Percentiles rank a stretch among this genome's conserved stretches.
Conservation (phyloP, 495 filamentous ascomycete genomes). For the Neurospora pannonica region DNA sequence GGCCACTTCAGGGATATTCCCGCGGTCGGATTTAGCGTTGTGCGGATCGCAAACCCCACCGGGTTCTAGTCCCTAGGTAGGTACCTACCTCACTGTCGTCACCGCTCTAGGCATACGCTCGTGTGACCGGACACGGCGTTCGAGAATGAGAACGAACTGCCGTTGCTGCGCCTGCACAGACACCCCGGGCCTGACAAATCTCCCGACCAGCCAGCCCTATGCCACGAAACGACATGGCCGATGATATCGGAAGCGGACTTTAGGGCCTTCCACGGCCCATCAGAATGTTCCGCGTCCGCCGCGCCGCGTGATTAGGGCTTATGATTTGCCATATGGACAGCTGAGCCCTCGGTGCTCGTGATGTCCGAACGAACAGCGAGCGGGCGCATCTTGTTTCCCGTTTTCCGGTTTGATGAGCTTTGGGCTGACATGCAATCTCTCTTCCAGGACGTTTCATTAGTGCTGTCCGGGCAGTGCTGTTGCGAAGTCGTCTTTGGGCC, state of each 20-base stretch:
- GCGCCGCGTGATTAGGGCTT: background rate
- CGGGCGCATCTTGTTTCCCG: background rate
- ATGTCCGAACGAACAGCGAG: background rate
- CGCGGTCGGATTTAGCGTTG: background rate
- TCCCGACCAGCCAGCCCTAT: background rate
- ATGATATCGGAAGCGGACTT: background rate
- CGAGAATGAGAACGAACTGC: background rate
- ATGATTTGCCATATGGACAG: background rate
- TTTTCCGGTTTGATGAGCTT: background rate
- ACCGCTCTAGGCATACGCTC: background rate
- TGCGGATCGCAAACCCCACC: background rate
- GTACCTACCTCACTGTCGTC: background rate
- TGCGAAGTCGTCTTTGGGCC: background rate
- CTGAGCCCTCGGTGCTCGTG: background rate
- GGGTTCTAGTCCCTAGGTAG: background rate
- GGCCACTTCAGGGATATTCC: background rate
- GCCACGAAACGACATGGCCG: background rate
- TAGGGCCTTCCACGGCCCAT: background rate
- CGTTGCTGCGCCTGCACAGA: background rate
- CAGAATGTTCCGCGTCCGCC: background rate
- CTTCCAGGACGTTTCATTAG: background rate
- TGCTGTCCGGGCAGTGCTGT: background rate
- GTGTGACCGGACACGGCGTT: background rate
- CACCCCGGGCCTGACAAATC: background rate
- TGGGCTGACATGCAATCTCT: background rate